Percentiles rank a stretch among this genome's conserved stretches.
These are phyloP conservation scores for Zygosaccharomyces pseudobailii DNA, from an alignment of 1,139 yeast genomes.

Conservation along the genomic window DNA sequence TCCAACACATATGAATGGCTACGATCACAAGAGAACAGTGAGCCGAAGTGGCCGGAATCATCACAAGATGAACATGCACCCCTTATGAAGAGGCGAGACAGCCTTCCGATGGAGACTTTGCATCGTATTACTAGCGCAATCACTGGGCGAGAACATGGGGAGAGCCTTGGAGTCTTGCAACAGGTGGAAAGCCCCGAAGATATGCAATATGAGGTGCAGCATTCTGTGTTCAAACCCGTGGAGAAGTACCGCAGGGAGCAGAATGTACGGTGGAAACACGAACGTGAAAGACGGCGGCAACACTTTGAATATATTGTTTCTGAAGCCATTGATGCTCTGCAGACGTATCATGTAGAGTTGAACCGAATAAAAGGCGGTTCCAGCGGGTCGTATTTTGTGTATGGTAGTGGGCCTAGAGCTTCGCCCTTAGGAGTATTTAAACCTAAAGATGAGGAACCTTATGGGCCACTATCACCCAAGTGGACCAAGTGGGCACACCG, in stretches of 20 bases:
- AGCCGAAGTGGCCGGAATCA: not conserved
- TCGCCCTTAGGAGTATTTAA: constrained; percentile 56
- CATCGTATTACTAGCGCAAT: constrained; percentile 2
- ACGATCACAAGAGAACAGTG: constrained; percentile 10
- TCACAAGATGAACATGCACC: not conserved
- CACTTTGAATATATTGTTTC: constrained; percentile 40
- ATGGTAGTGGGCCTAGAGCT: constrained; percentile 26
- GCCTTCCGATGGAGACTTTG: not conserved
- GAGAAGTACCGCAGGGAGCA: constrained; percentile 16
- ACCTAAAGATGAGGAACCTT: constrained; percentile 79
- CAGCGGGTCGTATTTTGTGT: constrained; percentile 66
- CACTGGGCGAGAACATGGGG: constrained; percentile 1
- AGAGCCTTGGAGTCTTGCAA: constrained; percentile 3
- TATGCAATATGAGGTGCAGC: constrained; percentile 39
- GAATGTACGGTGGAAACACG: not conserved
- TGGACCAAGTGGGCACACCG: constrained; percentile 80
- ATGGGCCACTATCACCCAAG: constrained; percentile 73
- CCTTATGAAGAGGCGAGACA: not conserved
- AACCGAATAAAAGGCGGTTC: constrained; percentile 59
- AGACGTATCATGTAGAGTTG: constrained; percentile 40
- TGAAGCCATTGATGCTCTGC: constrained; percentile 43
- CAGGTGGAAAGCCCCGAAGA: constrained; percentile 2
- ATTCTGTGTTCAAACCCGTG: constrained; percentile 48
- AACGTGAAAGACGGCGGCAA: constrained; percentile 4
- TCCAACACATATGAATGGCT: constrained; percentile 23